Base-by-base conservation (phyloP, 306 rosid genomes). In the Prunus armeniaca region DNA sequence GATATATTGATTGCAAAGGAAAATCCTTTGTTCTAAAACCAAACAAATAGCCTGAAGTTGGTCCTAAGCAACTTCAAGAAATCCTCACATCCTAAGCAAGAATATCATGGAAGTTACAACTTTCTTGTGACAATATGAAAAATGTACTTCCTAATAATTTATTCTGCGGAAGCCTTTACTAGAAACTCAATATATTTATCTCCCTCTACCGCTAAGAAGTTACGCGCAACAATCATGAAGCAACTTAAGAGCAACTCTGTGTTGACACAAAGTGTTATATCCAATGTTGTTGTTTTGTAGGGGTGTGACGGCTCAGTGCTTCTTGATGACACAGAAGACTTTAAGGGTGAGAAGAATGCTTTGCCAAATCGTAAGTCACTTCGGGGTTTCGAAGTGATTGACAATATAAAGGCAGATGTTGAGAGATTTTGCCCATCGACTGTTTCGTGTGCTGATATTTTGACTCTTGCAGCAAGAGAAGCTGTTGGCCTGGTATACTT, bases 261-360 rank as follows among this genome's bases (percentile, higher is more conserved):
- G 57, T 52, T 52, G 20, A 14, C 6, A 52, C 8, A 14, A 18
- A 7, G 57, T 17, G 57, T 52, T 52, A 38, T 52, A 15, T 22
- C 14, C 43, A 38, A 49, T 45, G 46, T 7, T 63, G n/a, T 8
- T 8, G 17, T 62, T 69, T 46, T 1, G 45, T 61, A 90, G 96
- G 97, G 96, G 1, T 92, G 97, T 65, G 97, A 92, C 68, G 93
- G 69, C 1, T 92, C 96, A 2, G 97, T 92, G 78, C 83, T 92
- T 49, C 89, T 89, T 14, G 91, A 88, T 47, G 96, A 88, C 76
- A 84, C 88, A 1, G 27, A 57, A n/a, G 72, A 83, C 8, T 75
- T 85, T 58, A 81, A 63, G 68, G 91, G 96, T 0, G 96, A 92
- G 72, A 86, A 88, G 78, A 85, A 79, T 49, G 87, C 91, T 2